A percentile compares a stretch with the other conserved stretches of the same genome.
Conservation (phyloP, 2,329 filamentous ascomycete species). For the Leptographium lundbergii region DNA sequence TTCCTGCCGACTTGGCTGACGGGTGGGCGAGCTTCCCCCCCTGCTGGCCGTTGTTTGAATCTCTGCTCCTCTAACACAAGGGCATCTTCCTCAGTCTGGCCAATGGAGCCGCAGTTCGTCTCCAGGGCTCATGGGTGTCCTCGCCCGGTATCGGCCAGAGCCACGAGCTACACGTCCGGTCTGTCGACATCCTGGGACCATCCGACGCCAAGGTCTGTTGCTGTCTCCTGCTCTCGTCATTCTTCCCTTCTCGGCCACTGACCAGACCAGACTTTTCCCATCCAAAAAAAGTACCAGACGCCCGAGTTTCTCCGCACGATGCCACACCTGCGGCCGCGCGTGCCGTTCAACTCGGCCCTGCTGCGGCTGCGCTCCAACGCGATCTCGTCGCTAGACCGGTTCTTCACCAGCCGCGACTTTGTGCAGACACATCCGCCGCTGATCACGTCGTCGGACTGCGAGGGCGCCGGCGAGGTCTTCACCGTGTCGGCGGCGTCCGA, state of each 20-base stretch:
- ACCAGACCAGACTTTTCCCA: conserved; percentile 59
- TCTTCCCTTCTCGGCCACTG: neutral
- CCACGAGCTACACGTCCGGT: conserved; percentile 67
- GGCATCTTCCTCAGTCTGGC: conserved; percentile 50
- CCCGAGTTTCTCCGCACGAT: conserved; percentile 78
- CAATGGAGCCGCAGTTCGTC: conserved; percentile 66
- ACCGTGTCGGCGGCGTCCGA: conserved; percentile 35
- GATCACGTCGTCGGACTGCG: conserved; percentile 93
- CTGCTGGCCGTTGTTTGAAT: neutral
- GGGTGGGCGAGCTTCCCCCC: conserved; percentile 41
- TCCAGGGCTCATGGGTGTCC: conserved; percentile 65
- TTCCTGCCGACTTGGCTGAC: conserved; percentile 57
- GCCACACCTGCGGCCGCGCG: conserved; percentile 74
- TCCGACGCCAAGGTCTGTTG: conserved; percentile 64
- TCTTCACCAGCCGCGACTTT: conserved; percentile 60
- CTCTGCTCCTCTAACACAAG: conserved; percentile 14
- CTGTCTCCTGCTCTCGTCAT: neutral
- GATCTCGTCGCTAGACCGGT: conserved; percentile 58
- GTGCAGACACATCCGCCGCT: conserved; percentile 84
- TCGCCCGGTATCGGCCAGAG: conserved; percentile 57
- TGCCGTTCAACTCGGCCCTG: conserved; percentile 67
- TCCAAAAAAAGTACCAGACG: conserved; percentile 94
- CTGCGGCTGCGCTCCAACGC: conserved; percentile 73
- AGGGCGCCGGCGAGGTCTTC: conserved; percentile 93
- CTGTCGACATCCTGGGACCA: conserved; percentile 58